These are phyloP conservation scores for Hypholoma fasciculare DNA, from an alignment of 768 basidiomycete species.

Conservation along the genomic window DNA sequence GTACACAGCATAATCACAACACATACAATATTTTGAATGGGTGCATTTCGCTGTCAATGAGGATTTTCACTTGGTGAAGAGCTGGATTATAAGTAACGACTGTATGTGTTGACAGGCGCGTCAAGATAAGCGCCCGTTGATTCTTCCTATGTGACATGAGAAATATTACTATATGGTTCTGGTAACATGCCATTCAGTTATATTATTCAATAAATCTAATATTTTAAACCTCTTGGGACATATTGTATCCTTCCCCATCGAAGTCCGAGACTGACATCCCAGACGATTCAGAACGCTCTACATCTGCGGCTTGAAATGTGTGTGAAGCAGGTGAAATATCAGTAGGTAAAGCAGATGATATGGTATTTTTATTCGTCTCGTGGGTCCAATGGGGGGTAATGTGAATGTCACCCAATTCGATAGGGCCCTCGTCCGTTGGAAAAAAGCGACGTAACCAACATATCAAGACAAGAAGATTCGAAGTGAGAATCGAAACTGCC, in stretches of 20 bases:
- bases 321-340: background rate
- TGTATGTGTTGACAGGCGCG: too few species aligned
- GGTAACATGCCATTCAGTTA: background rate
- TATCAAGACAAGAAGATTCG: slow-evolving; percentile 5
- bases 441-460: slow-evolving; percentile 2
- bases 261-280: background rate
- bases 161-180: background rate
- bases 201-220: background rate
- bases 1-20: too few species aligned
- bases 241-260: background rate
- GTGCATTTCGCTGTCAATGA: too few species aligned
- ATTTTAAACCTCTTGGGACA: background rate
- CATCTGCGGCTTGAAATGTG: background rate
- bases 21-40: too few species aligned
- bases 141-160: too few species aligned
- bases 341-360: background rate
- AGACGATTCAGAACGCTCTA: background rate
- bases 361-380: background rate
- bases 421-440: background rate
- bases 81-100: too few species aligned
- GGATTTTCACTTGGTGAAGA: too few species aligned
- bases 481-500: slow-evolving; percentile 6
- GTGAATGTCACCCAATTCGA: background rate
- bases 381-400: background rate
- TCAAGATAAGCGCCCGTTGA: too few species aligned